phyloP scores from a whole-genome alignment of 2,329 filamentous ascomycete species.

The Eurotiales sp. region DNA sequence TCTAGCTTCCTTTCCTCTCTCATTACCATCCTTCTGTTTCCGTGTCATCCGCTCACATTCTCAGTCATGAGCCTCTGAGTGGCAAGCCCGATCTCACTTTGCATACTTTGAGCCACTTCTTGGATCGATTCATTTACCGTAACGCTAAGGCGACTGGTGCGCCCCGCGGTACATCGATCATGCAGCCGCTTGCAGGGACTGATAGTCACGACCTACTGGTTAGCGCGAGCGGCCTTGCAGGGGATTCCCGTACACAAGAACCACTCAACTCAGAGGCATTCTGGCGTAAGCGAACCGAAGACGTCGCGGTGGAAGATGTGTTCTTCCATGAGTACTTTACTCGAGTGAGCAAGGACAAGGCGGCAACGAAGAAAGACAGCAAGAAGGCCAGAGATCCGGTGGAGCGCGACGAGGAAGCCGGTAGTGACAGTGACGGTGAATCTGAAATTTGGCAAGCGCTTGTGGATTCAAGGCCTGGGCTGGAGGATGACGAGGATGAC shows the following conservation, averaged over 20 bases:
- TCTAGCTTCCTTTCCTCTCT: constrained; percentile 59
- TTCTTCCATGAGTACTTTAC: constrained; percentile 99
- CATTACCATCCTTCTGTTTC: constrained; percentile 94
- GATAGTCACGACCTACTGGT: constrained; percentile 60
- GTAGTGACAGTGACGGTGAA: constrained; percentile 60
- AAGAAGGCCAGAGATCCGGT: constrained; percentile 45
- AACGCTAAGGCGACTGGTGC: constrained; percentile 69
- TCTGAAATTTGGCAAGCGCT: constrained; percentile 91
- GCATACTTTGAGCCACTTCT: constrained; percentile 89
- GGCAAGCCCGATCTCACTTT: constrained; percentile 87
- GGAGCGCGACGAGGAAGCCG: constrained; percentile 37
- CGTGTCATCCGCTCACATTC: constrained; percentile 70
- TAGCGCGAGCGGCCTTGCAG: constrained; percentile 34
- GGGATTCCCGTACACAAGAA: constrained; percentile 58
- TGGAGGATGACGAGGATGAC: constrained; percentile 61
- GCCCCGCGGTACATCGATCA: constrained; percentile 80
- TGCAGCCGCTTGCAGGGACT: constrained; percentile 80
- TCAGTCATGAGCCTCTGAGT: constrained; percentile 66
- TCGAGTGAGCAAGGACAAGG: constrained; percentile 61
- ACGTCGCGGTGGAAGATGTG: constrained; percentile 85
- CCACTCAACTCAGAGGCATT: constrained; percentile 84
- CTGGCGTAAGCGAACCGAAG: constrained; percentile 84
- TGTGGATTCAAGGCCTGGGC: constrained; percentile 72
- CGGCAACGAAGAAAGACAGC: constrained; percentile 55
- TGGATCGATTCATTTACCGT: constrained; percentile 98